These are phyloP conservation scores for Cladorrhinum sp. DNA, from an alignment of 2,329 filamentous ascomycete species.

Conservation along the genomic window DNA sequence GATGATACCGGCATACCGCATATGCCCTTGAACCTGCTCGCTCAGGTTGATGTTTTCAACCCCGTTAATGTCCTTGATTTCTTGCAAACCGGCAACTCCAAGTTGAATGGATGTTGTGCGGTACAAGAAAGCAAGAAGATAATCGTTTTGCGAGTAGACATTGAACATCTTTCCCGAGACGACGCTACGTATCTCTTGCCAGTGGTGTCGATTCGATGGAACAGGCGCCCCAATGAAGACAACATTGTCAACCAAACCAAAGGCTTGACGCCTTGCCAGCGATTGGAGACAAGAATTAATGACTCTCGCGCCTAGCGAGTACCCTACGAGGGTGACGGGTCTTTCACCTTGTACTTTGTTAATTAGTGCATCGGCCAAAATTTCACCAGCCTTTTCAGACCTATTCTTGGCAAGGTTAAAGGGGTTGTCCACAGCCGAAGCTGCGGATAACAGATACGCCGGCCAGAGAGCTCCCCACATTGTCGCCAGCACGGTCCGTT, in stretches of 20 bases:
- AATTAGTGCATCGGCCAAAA: constrained; percentile 78
- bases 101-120: constrained; percentile 77
- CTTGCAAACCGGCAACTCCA: constrained; percentile 80
- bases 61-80: constrained; percentile 63
- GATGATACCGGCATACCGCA: constrained; percentile 41
- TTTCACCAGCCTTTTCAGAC: constrained; percentile 74
- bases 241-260: constrained; percentile 79
- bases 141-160: constrained; percentile 83
- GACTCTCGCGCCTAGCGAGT: constrained; percentile 75
- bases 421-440: constrained; percentile 73
- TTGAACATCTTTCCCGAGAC: constrained; percentile 83
- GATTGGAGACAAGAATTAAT: constrained; percentile 78
- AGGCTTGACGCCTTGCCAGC: constrained; percentile 74
- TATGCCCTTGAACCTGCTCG: constrained; percentile 44
- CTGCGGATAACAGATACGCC: constrained; percentile 62
- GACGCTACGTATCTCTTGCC: constrained; percentile 73
- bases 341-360: constrained; percentile 80
- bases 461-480: constrained; percentile 70
- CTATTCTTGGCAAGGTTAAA: constrained; percentile 74
- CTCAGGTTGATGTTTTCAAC: constrained; percentile 58
- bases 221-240: constrained; percentile 80
- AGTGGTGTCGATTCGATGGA: constrained; percentile 68
- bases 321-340: constrained; percentile 76
- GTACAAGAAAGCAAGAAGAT: constrained; percentile 83
- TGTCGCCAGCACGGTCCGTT: constrained; percentile 66